Evolutionary conservation across 2,329 filamentous ascomycete species (phyloP).

Genomic region (Spiromastix sp.): DNA sequence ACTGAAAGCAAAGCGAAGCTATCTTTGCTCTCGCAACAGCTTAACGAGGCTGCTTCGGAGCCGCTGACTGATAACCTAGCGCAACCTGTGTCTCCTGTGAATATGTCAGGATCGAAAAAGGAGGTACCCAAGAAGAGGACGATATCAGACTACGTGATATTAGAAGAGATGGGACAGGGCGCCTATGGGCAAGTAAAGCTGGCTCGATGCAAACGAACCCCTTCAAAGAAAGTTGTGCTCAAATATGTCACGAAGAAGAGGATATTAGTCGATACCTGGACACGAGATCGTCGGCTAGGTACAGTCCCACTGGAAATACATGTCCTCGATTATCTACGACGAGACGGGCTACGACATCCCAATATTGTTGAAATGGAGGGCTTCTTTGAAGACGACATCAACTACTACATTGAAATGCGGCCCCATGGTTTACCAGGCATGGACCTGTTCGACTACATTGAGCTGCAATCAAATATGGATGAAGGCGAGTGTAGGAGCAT

Average conservation of each 20-base stretch:
- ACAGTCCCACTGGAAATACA: conserved; percentile 97
- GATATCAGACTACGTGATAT: conserved; percentile 80
- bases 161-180: conserved; percentile 97
- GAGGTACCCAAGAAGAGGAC: conserved; percentile 56
- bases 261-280: conserved; percentile 98
- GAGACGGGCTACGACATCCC: conserved; percentile 54
- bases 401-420: conserved; percentile 97
- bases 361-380: conserved; percentile 61
- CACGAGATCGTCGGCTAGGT: conserved; percentile 78
- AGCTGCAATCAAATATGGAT: conserved; percentile 91
- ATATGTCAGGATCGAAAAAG: conserved; percentile 17
- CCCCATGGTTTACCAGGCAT: conserved; percentile 93
- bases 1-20: conserved; percentile 30
- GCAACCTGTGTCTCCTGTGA: conserved; percentile 29
- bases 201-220: conserved; percentile 69
- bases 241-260: conserved; percentile 97
- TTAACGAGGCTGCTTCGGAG: conserved; percentile 39
- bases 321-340: conserved; percentile 82
- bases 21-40: conserved; percentile 41
- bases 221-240: conserved; percentile 73
- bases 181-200: conserved; percentile 97
- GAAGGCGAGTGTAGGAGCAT: conserved; percentile 90
- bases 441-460: conserved; percentile 98
- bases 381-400: conserved; percentile 55
- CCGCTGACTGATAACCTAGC: conserved; percentile 32